A percentile compares a stretch with the other conserved stretches of the same genome.
Conservation (phyloP, 306 rosid species). For the Vigna mungo region DNA sequence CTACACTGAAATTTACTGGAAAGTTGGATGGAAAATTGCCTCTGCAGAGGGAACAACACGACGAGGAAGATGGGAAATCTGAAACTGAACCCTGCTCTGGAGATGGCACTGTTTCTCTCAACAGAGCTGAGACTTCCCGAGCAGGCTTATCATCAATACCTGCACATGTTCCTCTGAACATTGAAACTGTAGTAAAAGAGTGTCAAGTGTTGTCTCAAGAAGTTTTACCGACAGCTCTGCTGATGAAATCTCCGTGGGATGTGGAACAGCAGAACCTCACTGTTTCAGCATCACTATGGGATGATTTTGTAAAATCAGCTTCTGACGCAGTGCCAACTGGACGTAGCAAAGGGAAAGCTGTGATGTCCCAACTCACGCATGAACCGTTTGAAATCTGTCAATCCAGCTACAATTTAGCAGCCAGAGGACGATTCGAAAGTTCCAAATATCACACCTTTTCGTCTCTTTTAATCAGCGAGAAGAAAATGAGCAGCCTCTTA, state of each 20-base stretch:
- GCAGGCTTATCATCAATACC: slow-evolving; percentile 43
- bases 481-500: slow-evolving; percentile 52
- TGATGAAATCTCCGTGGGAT: slow-evolving; percentile 45
- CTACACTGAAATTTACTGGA: slow-evolving; percentile 54
- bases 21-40: slow-evolving; percentile 50
- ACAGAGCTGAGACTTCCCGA: slow-evolving; percentile 37
- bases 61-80: slow-evolving; percentile 44
- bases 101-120: slow-evolving; percentile 42
- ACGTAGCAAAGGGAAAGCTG: slow-evolving; percentile 47
- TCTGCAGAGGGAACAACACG: slow-evolving; percentile 42
- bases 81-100: slow-evolving; percentile 47
- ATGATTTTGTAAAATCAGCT: slow-evolving; percentile 52
- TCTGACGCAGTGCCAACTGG: slow-evolving; percentile 53
- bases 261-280: slow-evolving; percentile 50
- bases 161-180: slow-evolving; percentile 44
- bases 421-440: slow-evolving; percentile 48
- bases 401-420: slow-evolving; percentile 52
- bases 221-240: slow-evolving; percentile 36
- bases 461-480: slow-evolving; percentile 55
- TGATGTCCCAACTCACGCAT: slow-evolving; percentile 45
- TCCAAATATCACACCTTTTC: slow-evolving; percentile 50
- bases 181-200: slow-evolving; percentile 47
- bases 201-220: slow-evolving; percentile 41
- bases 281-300: slow-evolving; percentile 50
- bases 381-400: slow-evolving; percentile 48